Base-by-base conservation (phyloP, 2,329 filamentous ascomycete genomes). In the Colletotrichum viniferum region DNA sequence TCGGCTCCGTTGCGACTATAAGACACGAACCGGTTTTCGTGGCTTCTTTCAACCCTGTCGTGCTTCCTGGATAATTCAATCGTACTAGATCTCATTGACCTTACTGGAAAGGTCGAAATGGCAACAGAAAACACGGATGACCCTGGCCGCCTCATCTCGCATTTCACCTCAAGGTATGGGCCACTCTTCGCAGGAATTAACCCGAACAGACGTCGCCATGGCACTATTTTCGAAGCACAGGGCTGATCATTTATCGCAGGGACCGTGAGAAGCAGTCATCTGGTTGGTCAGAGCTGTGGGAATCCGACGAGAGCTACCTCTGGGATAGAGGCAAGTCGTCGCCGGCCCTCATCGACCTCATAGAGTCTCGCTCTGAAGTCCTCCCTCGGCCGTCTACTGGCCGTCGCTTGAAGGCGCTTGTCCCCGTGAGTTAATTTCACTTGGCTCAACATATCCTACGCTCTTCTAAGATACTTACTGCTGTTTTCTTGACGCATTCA, bases 401-500 rank as follows among this genome's bases (percentile, higher is more conserved):
- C 4, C 52, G 21, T 56, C 21, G 12, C 4, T 21, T 56, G 21
- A 56, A 5, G 2, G 52, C 3, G 10, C 21, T 56, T 21, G 52
- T 56, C 7, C 52, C 52, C 0, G 21, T 56, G 2, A 56, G 52
- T 56, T 0, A 26, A 26, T 1, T 8, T 3, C 3, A 21, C 52
- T 26, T 56, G 21, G 3, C 1, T 3, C 14, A 38, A 1, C 4
- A 38, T 43, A 43, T 5, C 1, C 38, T 43, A 43, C 1, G 38
- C 18, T 43, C 38, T 43, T 43, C 38, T n/a, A 1, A 3, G 18
- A 43, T 43, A 43, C 38, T 43, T 43, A n/a, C 38, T 21, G 52
- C n/a, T 12, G 0, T 14, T 55, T 8, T n/a, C 1, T 1, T 3
- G 4, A 56, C 0, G 12, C 24, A 24, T 14, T 4, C 1, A 56